Evolutionary conservation across 352 stramenopile genomes (phyloP), one percentile per base, ranked within the genome.

Genomic region (Plasmopara viticola): DNA sequence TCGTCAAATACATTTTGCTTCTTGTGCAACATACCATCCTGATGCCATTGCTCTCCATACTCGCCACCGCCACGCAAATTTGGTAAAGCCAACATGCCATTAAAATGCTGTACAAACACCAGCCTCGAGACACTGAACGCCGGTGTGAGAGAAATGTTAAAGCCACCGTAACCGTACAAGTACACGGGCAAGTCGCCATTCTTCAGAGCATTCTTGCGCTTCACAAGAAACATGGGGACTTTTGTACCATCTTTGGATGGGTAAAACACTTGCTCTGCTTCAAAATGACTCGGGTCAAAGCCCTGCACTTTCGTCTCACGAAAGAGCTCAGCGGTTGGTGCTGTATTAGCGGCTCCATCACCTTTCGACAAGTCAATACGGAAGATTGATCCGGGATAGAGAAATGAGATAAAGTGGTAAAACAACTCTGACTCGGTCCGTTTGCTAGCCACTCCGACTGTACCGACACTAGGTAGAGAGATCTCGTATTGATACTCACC

Each of bases 1-100:
- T 98, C 95, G 47, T 98, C 93, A 57, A 98, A 98, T 9, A 90
- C 83, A 62, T 94, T 95, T 54, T 97, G 86, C 53, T 96, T 87
- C 63, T 97, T 97, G 55, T 85, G 80, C 40, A 97, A 82, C 62
- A 97, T 88, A 12, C 89, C 94, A 41, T 92, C 88, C 56, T 97
- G 86, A 70, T 95, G 87, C 89, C 90, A 97, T 39, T 77, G 59
- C 47, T 94, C 79, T 29, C 90, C 90, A 53, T 96, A 97, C 49
- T 97, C 90, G n/a, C 90, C 88, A 48, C 86, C 95, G 48, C 95
- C 95, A 46, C 95, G 86, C 41, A 98, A 86, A 65, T 97, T 98
- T 9, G 93, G 91, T 38, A 97, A 70, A 2, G 96, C 90, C 51
- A 97, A 78, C 17, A 96, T 83, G 20, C 90, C 89, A 46, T 91